A percentile compares a stretch with the other conserved stretches of the same genome.
These are phyloP conservation scores for Sequoia sempervirens DNA, from an alignment of 75 land plant species.

Conservation along the genomic window DNA sequence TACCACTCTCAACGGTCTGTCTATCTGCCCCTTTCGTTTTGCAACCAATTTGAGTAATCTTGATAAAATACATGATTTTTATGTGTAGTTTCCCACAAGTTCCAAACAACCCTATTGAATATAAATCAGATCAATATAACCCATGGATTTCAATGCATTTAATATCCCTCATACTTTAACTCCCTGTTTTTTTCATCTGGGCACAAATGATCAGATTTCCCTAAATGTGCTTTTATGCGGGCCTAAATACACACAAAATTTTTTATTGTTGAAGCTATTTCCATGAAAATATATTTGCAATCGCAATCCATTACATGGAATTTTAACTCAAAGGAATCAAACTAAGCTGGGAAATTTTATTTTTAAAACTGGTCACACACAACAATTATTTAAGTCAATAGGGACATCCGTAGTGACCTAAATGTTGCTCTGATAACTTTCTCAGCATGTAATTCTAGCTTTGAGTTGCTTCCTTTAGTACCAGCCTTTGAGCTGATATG, in stretches of 20 bases:
- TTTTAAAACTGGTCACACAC: too few relatives aligned
- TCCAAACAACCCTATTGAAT: not conserved
- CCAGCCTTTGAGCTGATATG: not conserved
- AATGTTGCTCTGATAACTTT: not conserved
- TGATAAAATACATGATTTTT: not conserved
- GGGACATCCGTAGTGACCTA: too few relatives aligned
- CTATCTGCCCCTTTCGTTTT: not conserved
- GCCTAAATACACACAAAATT: too few relatives aligned
- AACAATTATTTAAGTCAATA: too few relatives aligned
- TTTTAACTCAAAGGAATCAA: not conserved
- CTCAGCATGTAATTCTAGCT: not conserved
- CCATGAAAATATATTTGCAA: too few relatives aligned
- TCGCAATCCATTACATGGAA: too few relatives aligned
- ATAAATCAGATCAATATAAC: not conserved
- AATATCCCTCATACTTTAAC: not conserved
- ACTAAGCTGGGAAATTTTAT: not conserved
- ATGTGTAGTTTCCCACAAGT: not conserved
- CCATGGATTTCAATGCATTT: not conserved
- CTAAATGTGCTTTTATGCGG: too few relatives aligned
- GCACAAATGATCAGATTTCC: not conserved
- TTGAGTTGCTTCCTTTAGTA: not conserved
- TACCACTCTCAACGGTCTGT: constrained; percentile 42
- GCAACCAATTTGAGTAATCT: not conserved
- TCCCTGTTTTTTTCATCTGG: not conserved
- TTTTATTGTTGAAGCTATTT: too few relatives aligned